Base-by-base conservation (phyloP, 108 stramenopile species). In the Pseudonitzschia pungens region DNA sequence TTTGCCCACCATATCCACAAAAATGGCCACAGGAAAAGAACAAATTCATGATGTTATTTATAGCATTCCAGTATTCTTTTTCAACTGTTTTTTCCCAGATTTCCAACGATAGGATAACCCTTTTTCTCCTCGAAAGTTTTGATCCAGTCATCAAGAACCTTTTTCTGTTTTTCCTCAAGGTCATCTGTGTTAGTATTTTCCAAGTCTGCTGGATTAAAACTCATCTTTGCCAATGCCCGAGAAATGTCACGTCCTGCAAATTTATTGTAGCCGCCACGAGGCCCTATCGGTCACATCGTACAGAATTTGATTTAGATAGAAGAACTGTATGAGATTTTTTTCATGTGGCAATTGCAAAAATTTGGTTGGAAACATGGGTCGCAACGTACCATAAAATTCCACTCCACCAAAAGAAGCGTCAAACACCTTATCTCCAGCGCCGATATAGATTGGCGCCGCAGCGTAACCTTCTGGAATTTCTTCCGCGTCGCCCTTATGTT, bases 191-290 rank as follows among this genome's bases (percentile, higher is more conserved):
- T 81, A 4, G 79, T 74, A 71, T 92, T 88, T 43, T 86, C 92
- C 9, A 89, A 54, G 81, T 95, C 93, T 31, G 88, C 94, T 3
- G 90, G 88, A 48, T 96, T 91, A 64, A 99, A 97, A 68, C 95
- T 96, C 97, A 99, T 98, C 74, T 95, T 95, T 20, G 98, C 98
- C 68, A 99, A 68, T 15, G 98, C 97, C 22, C 97, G 68, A 10
- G 96, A 91, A 44, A 91, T 96, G 71, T 98, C 96, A 55, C 83
- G 89, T n/a, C 98, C 98, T 14, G 96, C 97, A 75, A 99, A 98
- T 44, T 83, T 77, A 41, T 96, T 74, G 85, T 99, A 99, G 11
- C 93, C 83, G 26, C 93, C 86, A 40, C 82, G 89, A 8, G 89
- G 81, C 48, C 93, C 66, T 94, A 64, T 97, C n/a, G 11, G 8